Conservation (phyloP, 2,329 filamentous ascomycete genomes). For the Sporothrix pseudoabietina region DNA sequence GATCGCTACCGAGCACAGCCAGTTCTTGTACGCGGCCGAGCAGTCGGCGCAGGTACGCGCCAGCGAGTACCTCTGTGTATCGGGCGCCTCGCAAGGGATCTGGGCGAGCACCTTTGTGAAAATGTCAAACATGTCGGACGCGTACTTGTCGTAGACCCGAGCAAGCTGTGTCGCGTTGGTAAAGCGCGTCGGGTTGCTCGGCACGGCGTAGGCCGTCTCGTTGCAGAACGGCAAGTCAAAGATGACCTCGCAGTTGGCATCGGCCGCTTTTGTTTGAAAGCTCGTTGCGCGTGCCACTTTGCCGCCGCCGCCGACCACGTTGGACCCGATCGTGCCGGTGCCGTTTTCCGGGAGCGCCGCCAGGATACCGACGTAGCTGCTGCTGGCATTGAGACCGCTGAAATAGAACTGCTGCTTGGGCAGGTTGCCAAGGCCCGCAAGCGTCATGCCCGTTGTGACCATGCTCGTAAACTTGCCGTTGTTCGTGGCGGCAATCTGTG, state of each 20-base stretch:
- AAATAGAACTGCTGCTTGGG: conserved; percentile 91
- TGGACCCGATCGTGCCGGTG: conserved; percentile 47
- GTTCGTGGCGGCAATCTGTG: conserved; percentile 62
- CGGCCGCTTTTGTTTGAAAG: conserved; percentile 69
- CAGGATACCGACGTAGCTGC: conserved; percentile 72
- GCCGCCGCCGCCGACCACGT: conserved; percentile 69
- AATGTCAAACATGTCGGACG: conserved; percentile 67
- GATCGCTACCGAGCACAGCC: conserved; percentile 92
- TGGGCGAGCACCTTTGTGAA: conserved; percentile 84
- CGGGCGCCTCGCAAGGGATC: conserved; percentile 77
- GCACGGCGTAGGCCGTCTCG: conserved; percentile 87
- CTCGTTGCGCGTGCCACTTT: conserved; percentile 69
- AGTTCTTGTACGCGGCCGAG: conserved; percentile 79
- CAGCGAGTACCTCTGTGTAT: conserved; percentile 78
- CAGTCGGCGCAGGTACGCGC: conserved; percentile 76
- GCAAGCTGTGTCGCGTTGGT: conserved; percentile 64
- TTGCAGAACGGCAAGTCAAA: conserved; percentile 88
- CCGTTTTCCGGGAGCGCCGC: conserved; percentile 68
- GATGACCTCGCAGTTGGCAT: conserved; percentile 78
- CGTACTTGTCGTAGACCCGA: conserved; percentile 76
- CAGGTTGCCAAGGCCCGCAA: conserved; percentile 63
- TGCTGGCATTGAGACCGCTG: conserved; percentile 69
- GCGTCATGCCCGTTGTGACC: conserved; percentile 67
- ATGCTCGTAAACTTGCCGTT: conserved; percentile 52
- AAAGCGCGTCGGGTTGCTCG: conserved; percentile 69